phyloP scores from a whole-genome alignment of 2,329 filamentous ascomycete species.

The Microcera coccophila region DNA sequence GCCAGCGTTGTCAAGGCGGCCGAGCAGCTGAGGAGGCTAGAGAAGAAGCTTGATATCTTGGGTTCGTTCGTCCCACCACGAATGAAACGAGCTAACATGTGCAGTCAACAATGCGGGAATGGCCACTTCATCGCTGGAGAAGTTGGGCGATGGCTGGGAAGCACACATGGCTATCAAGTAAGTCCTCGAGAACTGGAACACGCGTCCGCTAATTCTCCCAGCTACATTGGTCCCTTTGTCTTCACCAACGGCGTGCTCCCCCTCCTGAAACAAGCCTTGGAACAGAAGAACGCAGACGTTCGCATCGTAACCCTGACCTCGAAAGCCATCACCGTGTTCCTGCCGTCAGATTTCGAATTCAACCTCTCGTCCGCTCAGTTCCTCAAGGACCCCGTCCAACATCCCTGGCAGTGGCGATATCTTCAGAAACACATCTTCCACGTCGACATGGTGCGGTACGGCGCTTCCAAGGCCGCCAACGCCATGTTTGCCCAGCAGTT shows the following conservation, averaged over 20 bases:
- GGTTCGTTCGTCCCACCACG: constrained; percentile 10
- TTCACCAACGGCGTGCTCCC: constrained; percentile 27
- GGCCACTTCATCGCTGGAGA: constrained; percentile 7
- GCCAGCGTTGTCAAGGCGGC: constrained; percentile 17
- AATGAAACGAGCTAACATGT: background rate
- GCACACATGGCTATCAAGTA: constrained; percentile 22
- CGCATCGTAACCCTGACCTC: constrained; percentile 24
- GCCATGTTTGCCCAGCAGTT: constrained; percentile 7
- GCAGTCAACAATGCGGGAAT: constrained; percentile 26
- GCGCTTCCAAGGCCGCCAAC: constrained; percentile 4
- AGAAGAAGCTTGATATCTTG: constrained; percentile 25
- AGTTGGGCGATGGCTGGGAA: constrained; percentile 19
- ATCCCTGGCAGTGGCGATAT: constrained; percentile 14
- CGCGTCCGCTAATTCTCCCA: constrained; percentile 7
- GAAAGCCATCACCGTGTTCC: constrained; percentile 9
- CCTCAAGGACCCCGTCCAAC: constrained; percentile 6
- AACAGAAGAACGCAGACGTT: constrained; percentile 17
- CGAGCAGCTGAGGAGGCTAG: constrained; percentile 15
- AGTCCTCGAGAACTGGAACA: background rate
- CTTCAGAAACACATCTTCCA: constrained; percentile 8
- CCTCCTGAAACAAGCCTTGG: constrained; percentile 20
- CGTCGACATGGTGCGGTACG: constrained; percentile 23
- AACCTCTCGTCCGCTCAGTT: constrained; percentile 14
- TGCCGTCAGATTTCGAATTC: constrained; percentile 18
- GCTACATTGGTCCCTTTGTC: constrained; percentile 26